Conservation (phyloP, 129 eudicot genomes). For the Centaurea solstitialis region DNA sequence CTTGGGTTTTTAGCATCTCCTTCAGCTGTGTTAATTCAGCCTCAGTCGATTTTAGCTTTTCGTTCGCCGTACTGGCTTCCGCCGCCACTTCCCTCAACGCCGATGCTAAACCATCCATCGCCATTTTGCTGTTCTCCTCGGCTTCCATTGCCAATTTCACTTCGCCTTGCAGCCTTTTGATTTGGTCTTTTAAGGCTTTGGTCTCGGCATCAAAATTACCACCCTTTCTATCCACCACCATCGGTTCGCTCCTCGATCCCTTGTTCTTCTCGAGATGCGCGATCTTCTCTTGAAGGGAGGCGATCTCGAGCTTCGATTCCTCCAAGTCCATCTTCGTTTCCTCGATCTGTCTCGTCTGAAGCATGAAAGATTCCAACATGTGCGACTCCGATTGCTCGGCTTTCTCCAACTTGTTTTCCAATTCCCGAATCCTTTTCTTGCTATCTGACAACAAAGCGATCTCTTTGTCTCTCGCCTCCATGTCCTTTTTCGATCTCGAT, state of each 20-base stretch:
- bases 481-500: slow-evolving; percentile 37
- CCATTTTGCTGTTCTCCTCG: slow-evolving; percentile 71
- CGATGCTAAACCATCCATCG: slow-evolving; percentile 82
- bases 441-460: slow-evolving; percentile 34
- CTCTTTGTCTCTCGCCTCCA: slow-evolving; percentile 39
- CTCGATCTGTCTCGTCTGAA: slow-evolving; percentile 53
- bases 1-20: slow-evolving; percentile 30
- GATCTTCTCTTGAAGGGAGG: slow-evolving; percentile 41
- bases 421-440: slow-evolving; percentile 44
- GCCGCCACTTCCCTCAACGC: slow-evolving; percentile 77
- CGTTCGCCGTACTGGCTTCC: slow-evolving; percentile 56
- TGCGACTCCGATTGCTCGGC: slow-evolving; percentile 42
- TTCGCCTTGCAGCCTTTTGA: slow-evolving; percentile 46
- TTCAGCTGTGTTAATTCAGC: slow-evolving; percentile 45
- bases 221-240: not conserved
- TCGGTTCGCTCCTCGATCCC: not conserved
- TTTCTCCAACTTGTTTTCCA: slow-evolving; percentile 56
- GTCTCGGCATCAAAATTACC: slow-evolving; percentile 17
- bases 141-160: slow-evolving; percentile 54
- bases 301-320: slow-evolving; percentile 54
- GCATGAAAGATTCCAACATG: slow-evolving; percentile 47
- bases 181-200: slow-evolving; percentile 37
- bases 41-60: slow-evolving; percentile 40
- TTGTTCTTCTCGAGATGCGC: slow-evolving; percentile 21
- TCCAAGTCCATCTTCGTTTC: slow-evolving; percentile 49